These are phyloP conservation scores for Polyplosphaeria fusca DNA, from an alignment of 495 filamentous ascomycete genomes.

Conservation along the genomic window DNA sequence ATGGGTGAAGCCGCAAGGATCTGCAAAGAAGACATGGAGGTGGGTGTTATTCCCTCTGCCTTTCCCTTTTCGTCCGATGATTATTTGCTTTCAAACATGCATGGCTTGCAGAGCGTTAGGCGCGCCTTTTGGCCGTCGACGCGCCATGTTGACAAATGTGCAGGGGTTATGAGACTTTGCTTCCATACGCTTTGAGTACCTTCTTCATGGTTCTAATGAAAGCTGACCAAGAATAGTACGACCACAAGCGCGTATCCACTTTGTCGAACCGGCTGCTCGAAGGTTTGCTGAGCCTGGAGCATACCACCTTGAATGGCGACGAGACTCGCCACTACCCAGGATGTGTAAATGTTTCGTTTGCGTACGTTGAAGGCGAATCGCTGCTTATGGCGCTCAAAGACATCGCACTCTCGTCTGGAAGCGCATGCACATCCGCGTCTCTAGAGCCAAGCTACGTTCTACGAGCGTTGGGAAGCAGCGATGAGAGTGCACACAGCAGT, in stretches of 20 bases:
- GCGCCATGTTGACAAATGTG: constrained; percentile 52
- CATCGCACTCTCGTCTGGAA: constrained; percentile 93
- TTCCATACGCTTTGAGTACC: background rate
- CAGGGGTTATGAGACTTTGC: constrained; percentile 50
- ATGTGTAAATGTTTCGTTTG: constrained; percentile 97
- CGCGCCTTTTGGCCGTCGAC: constrained; percentile 39
- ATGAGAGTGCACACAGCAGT: constrained; percentile 95
- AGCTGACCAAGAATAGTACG: constrained; percentile 66
- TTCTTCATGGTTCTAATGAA: constrained; percentile 2
- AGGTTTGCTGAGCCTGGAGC: constrained; percentile 82
- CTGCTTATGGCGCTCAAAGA: constrained; percentile 98
- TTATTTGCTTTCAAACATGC: constrained; percentile 69
- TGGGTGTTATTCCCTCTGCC: constrained; percentile 51
- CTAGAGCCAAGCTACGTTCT: constrained; percentile 95
- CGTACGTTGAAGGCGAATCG: constrained; percentile 96
- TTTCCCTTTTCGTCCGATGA: constrained; percentile 44
- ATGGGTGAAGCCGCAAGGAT: constrained; percentile 95
- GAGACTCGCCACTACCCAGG: constrained; percentile 82
- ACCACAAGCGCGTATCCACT: constrained; percentile 73
- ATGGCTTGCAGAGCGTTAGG: constrained; percentile 55
- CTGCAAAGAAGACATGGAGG: constrained; percentile 79
- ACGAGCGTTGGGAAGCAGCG: constrained; percentile 87
- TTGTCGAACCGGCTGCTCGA: constrained; percentile 80
- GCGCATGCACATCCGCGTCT: constrained; percentile 94
- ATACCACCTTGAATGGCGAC: constrained; percentile 88